Evolutionary conservation across 495 filamentous ascomycete species (phyloP).

Genomic region (Aspergillus sparsus): DNA sequence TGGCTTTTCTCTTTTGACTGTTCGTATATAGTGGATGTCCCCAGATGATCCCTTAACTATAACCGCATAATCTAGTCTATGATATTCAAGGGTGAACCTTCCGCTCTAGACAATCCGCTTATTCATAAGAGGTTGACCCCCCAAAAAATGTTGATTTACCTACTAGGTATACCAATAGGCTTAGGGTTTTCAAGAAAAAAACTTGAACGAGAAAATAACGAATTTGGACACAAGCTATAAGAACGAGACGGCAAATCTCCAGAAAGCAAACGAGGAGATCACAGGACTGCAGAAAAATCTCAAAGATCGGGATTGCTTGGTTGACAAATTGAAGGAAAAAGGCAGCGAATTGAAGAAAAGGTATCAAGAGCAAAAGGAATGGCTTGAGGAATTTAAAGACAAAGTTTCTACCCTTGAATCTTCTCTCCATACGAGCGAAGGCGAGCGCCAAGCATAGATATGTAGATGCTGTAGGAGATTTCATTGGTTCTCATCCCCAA

Average conservation of each 20-base stretch:
- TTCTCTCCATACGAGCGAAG: conserved; percentile 13
- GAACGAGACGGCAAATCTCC: conserved; percentile 14
- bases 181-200: too few relatives aligned
- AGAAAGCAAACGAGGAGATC: conserved; percentile 17
- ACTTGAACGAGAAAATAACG: conserved; percentile 13
- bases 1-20: neutral
- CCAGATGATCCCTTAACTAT: too few relatives aligned
- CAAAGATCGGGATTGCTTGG: conserved; percentile 20
- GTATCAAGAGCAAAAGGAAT: conserved; percentile 1
- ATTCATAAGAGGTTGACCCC: too few relatives aligned
- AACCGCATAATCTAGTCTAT: too few relatives aligned
- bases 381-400: conserved; percentile 14
- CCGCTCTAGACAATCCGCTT: too few relatives aligned
- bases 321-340: conserved; percentile 20
- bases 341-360: conserved; percentile 14
- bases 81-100: too few relatives aligned
- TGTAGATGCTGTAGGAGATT: too few relatives aligned
- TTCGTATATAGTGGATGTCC: too few relatives aligned
- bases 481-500: too few relatives aligned
- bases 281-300: conserved; percentile 18
- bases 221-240: conserved; percentile 5
- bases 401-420: conserved; percentile 13
- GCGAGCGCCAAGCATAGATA: neutral
- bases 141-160: too few relatives aligned
- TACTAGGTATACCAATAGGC: too few relatives aligned